Conservation (phyloP, 2,329 filamentous ascomycete species). For the Phaeosphaeria sp. region DNA sequence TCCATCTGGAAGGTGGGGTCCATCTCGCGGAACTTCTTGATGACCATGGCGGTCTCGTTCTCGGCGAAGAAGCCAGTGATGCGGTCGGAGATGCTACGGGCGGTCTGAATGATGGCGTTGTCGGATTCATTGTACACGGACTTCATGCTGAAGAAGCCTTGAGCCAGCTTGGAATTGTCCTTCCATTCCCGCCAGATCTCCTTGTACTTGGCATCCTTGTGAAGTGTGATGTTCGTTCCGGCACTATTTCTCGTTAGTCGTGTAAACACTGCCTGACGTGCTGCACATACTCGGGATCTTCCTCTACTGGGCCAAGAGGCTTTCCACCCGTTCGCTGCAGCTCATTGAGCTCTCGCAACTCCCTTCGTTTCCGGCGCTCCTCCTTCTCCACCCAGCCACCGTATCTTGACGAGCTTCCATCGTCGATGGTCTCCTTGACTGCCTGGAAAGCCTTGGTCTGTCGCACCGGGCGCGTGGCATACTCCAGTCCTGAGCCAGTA, state of each 20-base stretch:
- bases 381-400: slow-evolving; percentile 98
- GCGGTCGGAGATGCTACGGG: slow-evolving; percentile 90
- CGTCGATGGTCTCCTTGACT: slow-evolving; percentile 95
- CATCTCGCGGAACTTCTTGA: slow-evolving; percentile 97
- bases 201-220: slow-evolving; percentile 98
- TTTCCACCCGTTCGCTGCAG: slow-evolving; percentile 57
- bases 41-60: slow-evolving; percentile 96
- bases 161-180: slow-evolving; percentile 86
- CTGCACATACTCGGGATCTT: slow-evolving; percentile 80
- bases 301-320: slow-evolving; percentile 68
- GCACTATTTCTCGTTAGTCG: slow-evolving; percentile 64
- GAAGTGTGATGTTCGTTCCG: slow-evolving; percentile 90
- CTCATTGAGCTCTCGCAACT: slow-evolving; percentile 71
- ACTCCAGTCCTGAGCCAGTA: slow-evolving; percentile 87
- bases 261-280: background rate
- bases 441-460: slow-evolving; percentile 93
- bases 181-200: slow-evolving; percentile 98
- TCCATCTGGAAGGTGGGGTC: slow-evolving; percentile 95
- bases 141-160: slow-evolving; percentile 86
- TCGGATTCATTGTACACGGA: slow-evolving; percentile 94
- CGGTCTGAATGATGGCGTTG: slow-evolving; percentile 92
- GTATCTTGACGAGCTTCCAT: slow-evolving; percentile 94
- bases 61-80: slow-evolving; percentile 97
- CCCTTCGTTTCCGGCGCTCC: slow-evolving; percentile 81
- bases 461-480: slow-evolving; percentile 91